Base-by-base conservation (phyloP, 2,329 filamentous ascomycete genomes). In the Colletotrichum sp. region DNA sequence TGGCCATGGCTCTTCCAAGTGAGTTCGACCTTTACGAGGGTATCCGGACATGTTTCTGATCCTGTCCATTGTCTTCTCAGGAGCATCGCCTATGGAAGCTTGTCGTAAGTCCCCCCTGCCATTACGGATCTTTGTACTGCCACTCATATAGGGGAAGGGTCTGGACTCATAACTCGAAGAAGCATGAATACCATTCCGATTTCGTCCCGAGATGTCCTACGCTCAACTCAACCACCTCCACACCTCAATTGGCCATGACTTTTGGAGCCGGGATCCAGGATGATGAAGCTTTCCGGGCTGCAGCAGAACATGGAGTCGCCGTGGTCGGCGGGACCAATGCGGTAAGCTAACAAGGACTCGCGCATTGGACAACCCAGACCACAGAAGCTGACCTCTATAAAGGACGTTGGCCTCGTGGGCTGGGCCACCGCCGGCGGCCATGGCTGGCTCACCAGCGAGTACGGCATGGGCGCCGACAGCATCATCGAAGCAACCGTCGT, bases 401-500 rank as follows among this genome's bases (percentile, higher is more conserved):
- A 81, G 85, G 2, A 88, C 86, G 90, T 93, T 9, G 90, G 90
- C 2, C 76, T 90, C 11, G 87, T 88, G 0, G 91, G 91, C 16
- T 62, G 66, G 91, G 91, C 2, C 93, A 88, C 76, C 86, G 38
- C 18, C 61, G 87, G 85, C 12, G 87, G 87, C 0, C 87, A 89
- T 75, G 83, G 81, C 5, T 78, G 82, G 4, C 78, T 88, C 12
- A 77, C 79, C 3, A 84, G 83, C 2, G 78, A 78, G 15, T 85
- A 86, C 59, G 88, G 88, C 3, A 80, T 90, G 9, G 87, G 79
- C 9, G 87, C 84, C 0, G 88, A 90, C 76, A 85, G 88, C 63
- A 83, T 86, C 3, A 77, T 90, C 6, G 81, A 86, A 69, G 83
- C 81, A 76, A 80, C 83, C 43, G 81, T 87, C 6, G 81, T 89